Evolutionary conservation across 495 filamentous ascomycete species (phyloP).

Genomic region (Aspergillus leporis): DNA sequence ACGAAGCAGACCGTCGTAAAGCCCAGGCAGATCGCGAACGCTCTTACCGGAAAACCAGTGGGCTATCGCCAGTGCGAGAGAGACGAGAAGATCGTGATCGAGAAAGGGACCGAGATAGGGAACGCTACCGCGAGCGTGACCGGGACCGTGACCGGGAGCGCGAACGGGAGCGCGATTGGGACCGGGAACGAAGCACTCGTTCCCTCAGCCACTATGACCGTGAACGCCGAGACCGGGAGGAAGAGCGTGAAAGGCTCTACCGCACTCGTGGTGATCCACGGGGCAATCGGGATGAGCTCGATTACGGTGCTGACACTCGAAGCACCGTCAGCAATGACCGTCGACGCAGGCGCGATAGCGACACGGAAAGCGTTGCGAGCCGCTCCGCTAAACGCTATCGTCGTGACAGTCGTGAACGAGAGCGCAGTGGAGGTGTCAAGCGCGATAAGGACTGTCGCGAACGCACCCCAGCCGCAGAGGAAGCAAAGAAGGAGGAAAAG

Average conservation of each 20-base stretch:
- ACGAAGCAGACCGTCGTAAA: slow-evolving; percentile 84
- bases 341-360: slow-evolving; percentile 66
- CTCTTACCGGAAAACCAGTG: slow-evolving; percentile 77
- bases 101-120: slow-evolving; percentile 46
- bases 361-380: slow-evolving; percentile 68
- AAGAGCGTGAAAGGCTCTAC: slow-evolving; percentile 82
- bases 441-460: slow-evolving; percentile 62
- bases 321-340: slow-evolving; percentile 60
- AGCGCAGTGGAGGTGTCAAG: slow-evolving; percentile 60
- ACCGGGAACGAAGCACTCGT: slow-evolving; percentile 51
- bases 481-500: slow-evolving; percentile 61
- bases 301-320: slow-evolving; percentile 80
- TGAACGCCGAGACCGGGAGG: slow-evolving; percentile 78
- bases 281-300: slow-evolving; percentile 74
- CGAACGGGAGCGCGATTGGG: slow-evolving; percentile 52
- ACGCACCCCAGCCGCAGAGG: slow-evolving; percentile 49
- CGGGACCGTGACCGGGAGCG: slow-evolving; percentile 39
- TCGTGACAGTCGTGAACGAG: slow-evolving; percentile 45
- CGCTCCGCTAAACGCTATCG: slow-evolving; percentile 53
- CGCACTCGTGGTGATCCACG: slow-evolving; percentile 76
- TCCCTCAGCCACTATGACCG: slow-evolving; percentile 59
- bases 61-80: slow-evolving; percentile 54
- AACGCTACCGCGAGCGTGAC: slow-evolving; percentile 40
- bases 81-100: slow-evolving; percentile 59
- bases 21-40: slow-evolving; percentile 84